Evolutionary conservation across 345 rosid species (phyloP), one percentile per base, ranked within the genome.

Genomic region (Lenwebbia sp.): DNA sequence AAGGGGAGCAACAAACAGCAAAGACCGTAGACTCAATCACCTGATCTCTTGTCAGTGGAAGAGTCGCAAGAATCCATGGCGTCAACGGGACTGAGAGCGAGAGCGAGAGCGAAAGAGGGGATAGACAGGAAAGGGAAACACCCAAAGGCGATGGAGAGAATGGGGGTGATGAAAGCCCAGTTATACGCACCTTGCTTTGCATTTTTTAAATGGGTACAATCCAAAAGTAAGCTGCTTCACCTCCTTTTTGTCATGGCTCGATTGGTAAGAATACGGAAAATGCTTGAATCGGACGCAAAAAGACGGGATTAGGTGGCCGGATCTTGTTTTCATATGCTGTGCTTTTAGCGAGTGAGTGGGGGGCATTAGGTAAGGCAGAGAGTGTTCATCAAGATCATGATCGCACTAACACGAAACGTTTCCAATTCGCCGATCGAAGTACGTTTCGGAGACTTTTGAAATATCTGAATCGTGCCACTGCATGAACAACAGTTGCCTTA

Each of bases 41-140:
- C 92, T 47, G 90, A 85, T 52, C 70, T 65, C 57, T 83, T 85
- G 78, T 88, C 83, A n/a, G 84, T 53, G 49, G 83, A 58, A 54
- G 81, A 13, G 58, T 58, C 13, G 70, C 26, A 52, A 54, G 86
- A 83, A 83, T 58, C 81, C 78, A 74, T 84, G 86, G 28, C 53
- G 50, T 65, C 7, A 2, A 14, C 53, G 83, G 55, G 23, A 65
- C 3, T 8, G 41, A 65, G 74, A 28, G 74, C 1, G 37, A 28
- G 76, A 17, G 76, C 3, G 12, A 30, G 44, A 17, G 76, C 2
- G 23, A 15, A 7, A 62, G 75, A 30, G 40, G 44, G 76, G 25
- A 70, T 70, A 11, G 78, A 70, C 78, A 4, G 26, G 47, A 70
- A 70, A 33, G 47, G 26, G 78, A 70, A 70, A 17, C 4, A 19